Conservation (phyloP, 2,329 filamentous ascomycete species). For the Cercospora beticola region DNA sequence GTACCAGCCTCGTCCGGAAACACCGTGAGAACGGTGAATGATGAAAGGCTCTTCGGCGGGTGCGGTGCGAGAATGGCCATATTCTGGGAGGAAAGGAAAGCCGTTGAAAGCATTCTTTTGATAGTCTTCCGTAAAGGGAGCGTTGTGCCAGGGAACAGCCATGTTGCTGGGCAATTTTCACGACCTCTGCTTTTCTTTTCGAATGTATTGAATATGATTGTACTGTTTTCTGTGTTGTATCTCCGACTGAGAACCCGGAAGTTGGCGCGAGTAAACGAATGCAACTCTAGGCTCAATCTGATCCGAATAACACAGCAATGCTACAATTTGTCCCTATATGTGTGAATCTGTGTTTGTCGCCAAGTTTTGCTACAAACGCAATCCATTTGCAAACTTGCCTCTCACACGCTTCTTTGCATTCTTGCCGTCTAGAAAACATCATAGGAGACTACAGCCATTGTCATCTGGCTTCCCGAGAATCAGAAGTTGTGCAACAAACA, state of each 20-base stretch:
- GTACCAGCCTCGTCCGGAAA: conserved; percentile 26
- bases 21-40: conserved; percentile 21
- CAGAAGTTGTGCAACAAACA: background rate
- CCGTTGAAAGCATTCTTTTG: conserved; percentile 28
- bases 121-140: conserved; percentile 24
- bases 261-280: background rate
- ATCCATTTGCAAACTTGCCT: background rate
- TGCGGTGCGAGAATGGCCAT: conserved; percentile 28
- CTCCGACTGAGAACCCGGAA: background rate
- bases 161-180: background rate
- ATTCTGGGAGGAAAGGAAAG: conserved; percentile 29
- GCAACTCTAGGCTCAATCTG: background rate
- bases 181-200: background rate
- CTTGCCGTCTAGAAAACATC: conserved; percentile 3
- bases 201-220: background rate
- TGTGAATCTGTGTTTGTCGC: background rate
- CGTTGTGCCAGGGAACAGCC: conserved; percentile 22
- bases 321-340: background rate
- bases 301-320: background rate
- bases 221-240: background rate
- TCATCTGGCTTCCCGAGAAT: background rate
- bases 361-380: conserved; percentile 12
- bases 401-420: background rate
- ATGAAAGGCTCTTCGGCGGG: conserved; percentile 34
- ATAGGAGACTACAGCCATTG: background rate